Evolutionary conservation across 2,329 filamentous ascomycete species (phyloP).

Genomic region (Aspergillus sclerotialis): DNA sequence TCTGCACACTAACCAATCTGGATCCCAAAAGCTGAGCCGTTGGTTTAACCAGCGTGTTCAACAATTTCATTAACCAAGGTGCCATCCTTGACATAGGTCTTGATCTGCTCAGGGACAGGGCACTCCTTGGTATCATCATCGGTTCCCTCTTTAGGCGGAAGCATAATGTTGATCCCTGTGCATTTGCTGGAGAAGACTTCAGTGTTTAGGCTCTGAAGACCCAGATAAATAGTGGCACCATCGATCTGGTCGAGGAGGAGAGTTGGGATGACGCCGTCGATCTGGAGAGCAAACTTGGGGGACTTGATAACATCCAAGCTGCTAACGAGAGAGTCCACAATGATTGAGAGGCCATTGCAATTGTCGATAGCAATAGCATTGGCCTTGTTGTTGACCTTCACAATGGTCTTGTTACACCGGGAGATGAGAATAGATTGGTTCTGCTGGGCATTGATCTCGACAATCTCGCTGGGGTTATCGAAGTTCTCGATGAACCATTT

Average conservation of each 20-base stretch:
- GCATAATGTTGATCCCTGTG: slow-evolving; percentile 76
- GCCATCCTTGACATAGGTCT: slow-evolving; percentile 70
- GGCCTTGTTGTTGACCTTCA: slow-evolving; percentile 85
- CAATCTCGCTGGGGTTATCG: slow-evolving; percentile 64
- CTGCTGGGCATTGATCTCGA: slow-evolving; percentile 75
- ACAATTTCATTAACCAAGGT: slow-evolving; percentile 89
- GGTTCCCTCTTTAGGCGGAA: slow-evolving; percentile 58
- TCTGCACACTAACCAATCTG: too few relatives aligned
- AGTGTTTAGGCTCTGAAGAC: slow-evolving; percentile 67
- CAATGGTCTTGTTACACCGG: slow-evolving; percentile 81
- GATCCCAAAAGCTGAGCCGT: too few relatives aligned
- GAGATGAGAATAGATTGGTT: slow-evolving; percentile 88
- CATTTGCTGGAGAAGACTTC: slow-evolving; percentile 90
- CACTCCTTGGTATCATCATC: slow-evolving; percentile 81
- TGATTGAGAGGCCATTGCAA: slow-evolving; percentile 71
- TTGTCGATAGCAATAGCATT: slow-evolving; percentile 98
- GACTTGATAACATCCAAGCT: slow-evolving; percentile 94
- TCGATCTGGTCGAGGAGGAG: slow-evolving; percentile 91
- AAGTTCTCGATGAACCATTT: slow-evolving; percentile 98
- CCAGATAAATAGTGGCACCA: slow-evolving; percentile 78
- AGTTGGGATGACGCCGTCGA: slow-evolving; percentile 77
- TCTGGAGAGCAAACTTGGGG: slow-evolving; percentile 88
- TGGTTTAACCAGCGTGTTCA: slow-evolving; percentile 74
- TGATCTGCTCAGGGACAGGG: slow-evolving; percentile 82
- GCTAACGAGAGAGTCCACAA: slow-evolving; percentile 83